Evolutionary conservation across 2,329 filamentous ascomycete species (phyloP).

Genomic region (Pyrenochaeta sp.): DNA sequence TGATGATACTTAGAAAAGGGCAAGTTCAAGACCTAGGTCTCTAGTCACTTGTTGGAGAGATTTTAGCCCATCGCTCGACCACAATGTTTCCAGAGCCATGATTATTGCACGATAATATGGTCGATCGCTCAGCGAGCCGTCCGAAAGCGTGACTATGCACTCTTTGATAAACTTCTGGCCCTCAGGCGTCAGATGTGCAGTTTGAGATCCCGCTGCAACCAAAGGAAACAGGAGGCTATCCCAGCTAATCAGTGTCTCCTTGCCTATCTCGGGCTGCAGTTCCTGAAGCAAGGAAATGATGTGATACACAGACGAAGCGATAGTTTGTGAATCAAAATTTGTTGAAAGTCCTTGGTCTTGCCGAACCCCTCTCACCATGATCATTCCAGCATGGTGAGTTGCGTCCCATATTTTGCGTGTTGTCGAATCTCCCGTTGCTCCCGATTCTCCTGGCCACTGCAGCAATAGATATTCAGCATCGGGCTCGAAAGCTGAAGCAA

Average conservation of each 20-base stretch:
- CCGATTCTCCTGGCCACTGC: conserved; percentile 8
- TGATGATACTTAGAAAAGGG: conserved; percentile 3
- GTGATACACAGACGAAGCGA: neutral
- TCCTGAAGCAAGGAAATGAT: conserved; percentile 1
- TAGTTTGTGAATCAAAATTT: neutral
- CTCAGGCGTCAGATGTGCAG: neutral
- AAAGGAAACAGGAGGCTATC: conserved; percentile 3
- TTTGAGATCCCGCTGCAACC: conserved; percentile 1
- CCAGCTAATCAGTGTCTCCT: neutral
- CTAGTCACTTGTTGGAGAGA: conserved; percentile 1
- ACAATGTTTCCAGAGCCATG: neutral
- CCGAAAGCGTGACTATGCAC: conserved; percentile 1
- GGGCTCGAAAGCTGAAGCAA: conserved; percentile 3
- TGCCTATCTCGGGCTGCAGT: conserved; percentile 4
- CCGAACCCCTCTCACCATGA: conserved; percentile 6
- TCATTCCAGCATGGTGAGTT: conserved; percentile 6
- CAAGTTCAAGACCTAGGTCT: conserved; percentile 9
- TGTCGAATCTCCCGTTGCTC: conserved; percentile 2
- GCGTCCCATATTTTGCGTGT: conserved; percentile 12
- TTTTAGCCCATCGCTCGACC: neutral
- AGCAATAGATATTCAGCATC: conserved; percentile 8
- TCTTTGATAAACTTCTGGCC: conserved; percentile 4
- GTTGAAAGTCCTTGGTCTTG: neutral
- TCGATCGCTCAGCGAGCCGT: neutral
- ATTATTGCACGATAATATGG: conserved; percentile 6